phyloP scores from a whole-genome alignment of 1,284 basidiomycete species.

The Lentinus polychrous region DNA sequence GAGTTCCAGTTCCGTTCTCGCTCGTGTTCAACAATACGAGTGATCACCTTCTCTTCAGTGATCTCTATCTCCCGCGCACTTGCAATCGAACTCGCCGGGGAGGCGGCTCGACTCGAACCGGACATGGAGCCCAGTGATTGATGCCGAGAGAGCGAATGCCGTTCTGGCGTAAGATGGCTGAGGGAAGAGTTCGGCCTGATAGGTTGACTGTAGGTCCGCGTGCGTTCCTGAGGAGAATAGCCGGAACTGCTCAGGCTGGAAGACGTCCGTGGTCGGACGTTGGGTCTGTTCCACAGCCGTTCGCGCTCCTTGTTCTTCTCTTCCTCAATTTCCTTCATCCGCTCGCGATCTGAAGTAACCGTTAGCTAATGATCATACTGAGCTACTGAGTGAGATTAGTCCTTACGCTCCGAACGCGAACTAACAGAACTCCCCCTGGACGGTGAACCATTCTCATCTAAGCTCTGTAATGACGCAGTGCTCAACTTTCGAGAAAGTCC shows the following conservation, averaged over 20 bases:
- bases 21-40: conserved; percentile 32
- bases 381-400: not conserved
- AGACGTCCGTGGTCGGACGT: conserved; percentile 22
- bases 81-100: conserved; percentile 17
- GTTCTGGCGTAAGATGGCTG: conserved; percentile 15
- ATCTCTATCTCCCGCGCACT: conserved; percentile 12
- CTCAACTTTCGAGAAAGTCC: conserved; percentile 28
- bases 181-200: conserved; percentile 21
- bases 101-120: conserved; percentile 14
- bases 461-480: conserved; percentile 27
- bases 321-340: conserved; percentile 32
- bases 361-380: conserved; percentile 2
- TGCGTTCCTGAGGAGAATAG: conserved; percentile 18
- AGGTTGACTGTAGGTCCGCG: conserved; percentile 21
- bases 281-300: conserved; percentile 49
- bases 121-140: conserved; percentile 16
- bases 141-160: conserved; percentile 15
- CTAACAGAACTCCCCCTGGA: conserved; percentile 37
- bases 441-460: conserved; percentile 28
- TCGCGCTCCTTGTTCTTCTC: conserved; percentile 41
- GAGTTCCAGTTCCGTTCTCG: conserved; percentile 57
- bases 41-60: conserved; percentile 24
- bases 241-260: conserved; percentile 14
- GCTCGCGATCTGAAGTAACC: conserved; percentile 34
- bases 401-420: conserved; percentile 42